Evolutionary conservation across 2,329 filamentous ascomycete species (phyloP).

Genomic region (Blumeriella jaapii): DNA sequence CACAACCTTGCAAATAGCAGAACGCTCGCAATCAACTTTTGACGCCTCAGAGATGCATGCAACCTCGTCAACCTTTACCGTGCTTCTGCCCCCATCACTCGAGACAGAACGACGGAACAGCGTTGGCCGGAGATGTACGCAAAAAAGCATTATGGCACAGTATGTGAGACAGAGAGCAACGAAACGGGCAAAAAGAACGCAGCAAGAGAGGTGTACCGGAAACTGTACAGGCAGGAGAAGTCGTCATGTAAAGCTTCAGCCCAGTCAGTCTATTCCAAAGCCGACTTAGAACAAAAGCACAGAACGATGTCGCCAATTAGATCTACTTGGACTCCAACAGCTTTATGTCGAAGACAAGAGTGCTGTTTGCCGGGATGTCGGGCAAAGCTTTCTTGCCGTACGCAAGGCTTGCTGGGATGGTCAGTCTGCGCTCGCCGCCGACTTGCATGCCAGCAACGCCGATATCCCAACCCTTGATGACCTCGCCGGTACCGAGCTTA

Average conservation of each 20-base stretch:
- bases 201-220: constrained; percentile 14
- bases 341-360: constrained; percentile 85
- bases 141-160: constrained; percentile 18
- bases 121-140: constrained; percentile 27
- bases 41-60: constrained; percentile 26
- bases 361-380: constrained; percentile 85
- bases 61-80: constrained; percentile 26
- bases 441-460: constrained; percentile 86
- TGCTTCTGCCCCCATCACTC: constrained; percentile 18
- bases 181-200: constrained; percentile 12
- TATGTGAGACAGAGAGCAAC: constrained; percentile 11
- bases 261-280: constrained; percentile 11
- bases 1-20: constrained; percentile 2
- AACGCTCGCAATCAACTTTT: constrained; percentile 19
- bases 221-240: constrained; percentile 24
- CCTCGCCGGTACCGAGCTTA: constrained; percentile 87
- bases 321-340: constrained; percentile 70
- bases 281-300: constrained; percentile 6
- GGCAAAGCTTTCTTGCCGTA: constrained; percentile 78
- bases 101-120: constrained; percentile 23
- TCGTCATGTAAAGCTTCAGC: constrained; percentile 12
- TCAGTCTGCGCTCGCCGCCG: constrained; percentile 86
- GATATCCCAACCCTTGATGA: constrained; percentile 98
- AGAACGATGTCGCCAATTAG: not conserved
- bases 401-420: constrained; percentile 74